Base-by-base conservation (phyloP, 1,284 basidiomycete genomes). In the Malassezia equina region DNA sequence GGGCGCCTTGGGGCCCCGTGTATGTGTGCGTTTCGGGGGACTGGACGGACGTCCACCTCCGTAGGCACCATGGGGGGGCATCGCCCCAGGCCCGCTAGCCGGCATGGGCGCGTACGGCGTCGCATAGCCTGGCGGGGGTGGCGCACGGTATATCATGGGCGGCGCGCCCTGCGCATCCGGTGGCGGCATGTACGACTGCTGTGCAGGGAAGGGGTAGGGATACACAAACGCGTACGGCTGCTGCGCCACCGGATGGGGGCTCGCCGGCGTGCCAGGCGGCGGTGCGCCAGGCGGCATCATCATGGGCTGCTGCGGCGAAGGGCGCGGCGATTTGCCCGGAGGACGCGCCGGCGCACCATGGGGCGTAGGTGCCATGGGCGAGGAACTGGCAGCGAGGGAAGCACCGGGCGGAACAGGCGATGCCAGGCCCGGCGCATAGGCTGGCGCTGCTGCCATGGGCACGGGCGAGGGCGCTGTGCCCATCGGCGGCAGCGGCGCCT, bases 221-320 rank as follows among this genome's bases (percentile, higher is more conserved):
- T 56, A 51, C 34, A 51, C 34, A 28, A 51, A 28, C 32, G 54
- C 44, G 27, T 46, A 56, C 40, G 47, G 39, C 36, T 43, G 53
- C 28, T 55, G 52, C 4, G 28, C 44, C 12, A 46, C 44, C 13
- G 28, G 28, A 15, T 29, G 44, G 1, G 46, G 46, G 21, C 32
- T 48, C 11, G 17, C 45, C 17, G 24, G 29, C 7, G 40, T 27
- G 17, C n/a, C 39, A 2, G 53, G 33, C 27, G 36, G 25, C 13
- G 47, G 24, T 3, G 27, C 17, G 24, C 23, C 42, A 12, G 47
- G 47, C 24, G 25, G 17, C 23, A 34, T 42, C 47, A 47, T 51
- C 36, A 50, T 41, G 9, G 39, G 9, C 36, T 25, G 34, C 33
- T 39, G 34, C 2, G 24, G 47, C 43, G 41, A 31, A 32, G 28